These are phyloP conservation scores for Ceratobasidium sp. DNA, from an alignment of 1,284 basidiomycete genomes.

Conservation along the genomic window DNA sequence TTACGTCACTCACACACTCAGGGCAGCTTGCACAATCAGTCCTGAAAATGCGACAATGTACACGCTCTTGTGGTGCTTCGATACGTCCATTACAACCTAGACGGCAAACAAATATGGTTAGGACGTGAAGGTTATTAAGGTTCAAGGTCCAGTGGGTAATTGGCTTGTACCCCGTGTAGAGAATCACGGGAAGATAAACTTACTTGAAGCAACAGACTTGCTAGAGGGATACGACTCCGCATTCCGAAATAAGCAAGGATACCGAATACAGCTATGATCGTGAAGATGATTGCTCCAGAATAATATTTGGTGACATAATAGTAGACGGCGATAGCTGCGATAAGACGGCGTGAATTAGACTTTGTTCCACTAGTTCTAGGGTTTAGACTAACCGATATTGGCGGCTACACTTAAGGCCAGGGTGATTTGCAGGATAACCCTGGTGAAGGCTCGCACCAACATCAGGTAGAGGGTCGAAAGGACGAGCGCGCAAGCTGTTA, in stretches of 20 bases:
- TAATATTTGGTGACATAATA: conserved; percentile 83
- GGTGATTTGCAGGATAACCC: conserved; percentile 81
- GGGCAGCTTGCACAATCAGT: conserved; percentile 73
- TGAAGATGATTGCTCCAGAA: conserved; percentile 81
- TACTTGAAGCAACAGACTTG: conserved; percentile 75
- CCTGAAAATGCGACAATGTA: conserved; percentile 81
- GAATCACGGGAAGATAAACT: neutral
- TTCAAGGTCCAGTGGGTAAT: neutral
- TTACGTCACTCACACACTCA: conserved; percentile 67
- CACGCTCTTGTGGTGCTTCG: conserved; percentile 83
- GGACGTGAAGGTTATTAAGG: conserved; percentile 5
- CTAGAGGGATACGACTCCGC: conserved; percentile 78
- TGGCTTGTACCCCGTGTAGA: neutral
- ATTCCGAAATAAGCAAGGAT: conserved; percentile 74
- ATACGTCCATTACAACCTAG: conserved; percentile 77
- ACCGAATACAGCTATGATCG: conserved; percentile 71
- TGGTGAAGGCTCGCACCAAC: conserved; percentile 79
- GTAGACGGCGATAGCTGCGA: conserved; percentile 62
- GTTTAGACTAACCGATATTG: conserved; percentile 66
- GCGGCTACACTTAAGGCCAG: conserved; percentile 74
- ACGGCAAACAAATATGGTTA: neutral
- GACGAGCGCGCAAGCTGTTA: conserved; percentile 68
- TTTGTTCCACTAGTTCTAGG: conserved; percentile 48
- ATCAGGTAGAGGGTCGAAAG: conserved; percentile 61
- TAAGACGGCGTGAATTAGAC: conserved; percentile 22